phyloP scores from a whole-genome alignment of 2,329 filamentous ascomycete genomes.

The Fusarium brachygibbosum region DNA sequence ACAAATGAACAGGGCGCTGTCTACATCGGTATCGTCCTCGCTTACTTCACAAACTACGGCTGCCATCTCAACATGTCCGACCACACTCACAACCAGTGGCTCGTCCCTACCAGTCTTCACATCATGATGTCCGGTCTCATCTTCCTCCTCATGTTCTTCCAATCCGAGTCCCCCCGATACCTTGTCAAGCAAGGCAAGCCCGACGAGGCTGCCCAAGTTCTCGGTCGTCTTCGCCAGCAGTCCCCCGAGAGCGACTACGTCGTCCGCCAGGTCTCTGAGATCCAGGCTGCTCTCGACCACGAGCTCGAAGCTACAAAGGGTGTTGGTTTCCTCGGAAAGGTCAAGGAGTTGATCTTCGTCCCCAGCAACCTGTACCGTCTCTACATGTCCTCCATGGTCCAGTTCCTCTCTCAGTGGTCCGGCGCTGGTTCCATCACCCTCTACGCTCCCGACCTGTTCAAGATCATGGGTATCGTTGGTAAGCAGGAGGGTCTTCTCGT shows the following conservation, averaged over 20 bases:
- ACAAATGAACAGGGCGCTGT: constrained; percentile 61
- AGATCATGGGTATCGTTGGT: constrained; percentile 77
- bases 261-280: constrained; percentile 71
- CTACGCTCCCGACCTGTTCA: constrained; percentile 81
- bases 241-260: constrained; percentile 72
- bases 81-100: constrained; percentile 65
- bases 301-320: constrained; percentile 80
- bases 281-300: constrained; percentile 74
- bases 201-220: constrained; percentile 68
- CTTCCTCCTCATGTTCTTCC: constrained; percentile 76
- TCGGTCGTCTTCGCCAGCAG: constrained; percentile 72
- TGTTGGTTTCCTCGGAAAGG: constrained; percentile 71
- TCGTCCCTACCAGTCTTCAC: constrained; percentile 80
- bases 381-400: constrained; percentile 75
- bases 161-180: constrained; percentile 78
- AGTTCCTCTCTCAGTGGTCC: constrained; percentile 80
- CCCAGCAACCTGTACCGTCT: constrained; percentile 80
- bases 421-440: constrained; percentile 81
- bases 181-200: constrained; percentile 74
- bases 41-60: constrained; percentile 81
- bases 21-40: constrained; percentile 82
- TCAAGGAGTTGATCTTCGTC: constrained; percentile 77
- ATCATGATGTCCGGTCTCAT: constrained; percentile 83
- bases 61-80: constrained; percentile 64
- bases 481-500: constrained; percentile 77